Evolutionary conservation across 129 eudicot species (phyloP).

Genomic region (Flaveria bidentis): DNA sequence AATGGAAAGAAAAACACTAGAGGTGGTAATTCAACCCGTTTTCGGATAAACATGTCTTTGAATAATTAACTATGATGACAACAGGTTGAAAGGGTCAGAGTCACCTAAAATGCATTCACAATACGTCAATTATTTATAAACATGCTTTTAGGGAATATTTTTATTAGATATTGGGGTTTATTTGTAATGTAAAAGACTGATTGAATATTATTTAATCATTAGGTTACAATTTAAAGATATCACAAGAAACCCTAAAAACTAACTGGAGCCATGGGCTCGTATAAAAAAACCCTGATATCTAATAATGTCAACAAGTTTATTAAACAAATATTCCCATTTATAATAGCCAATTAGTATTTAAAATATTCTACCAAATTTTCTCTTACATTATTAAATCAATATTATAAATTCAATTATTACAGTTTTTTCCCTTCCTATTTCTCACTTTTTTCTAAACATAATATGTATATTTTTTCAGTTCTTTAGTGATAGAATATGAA

Average conservation of each 20-base stretch:
- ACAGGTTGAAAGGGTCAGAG: neutral
- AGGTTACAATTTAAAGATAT: too few species aligned
- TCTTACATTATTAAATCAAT: neutral
- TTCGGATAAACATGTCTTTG: neutral
- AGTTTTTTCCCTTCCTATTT: neutral
- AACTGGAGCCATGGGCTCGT: too few species aligned
- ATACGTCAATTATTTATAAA: neutral
- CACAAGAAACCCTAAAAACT: too few species aligned
- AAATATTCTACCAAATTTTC: neutral
- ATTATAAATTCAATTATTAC: neutral
- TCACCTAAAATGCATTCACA: neutral
- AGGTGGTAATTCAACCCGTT: neutral
- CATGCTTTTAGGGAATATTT: neutral
- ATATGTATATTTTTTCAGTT: neutral
- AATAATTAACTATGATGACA: neutral
- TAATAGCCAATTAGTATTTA: neutral
- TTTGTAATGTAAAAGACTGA: too few species aligned
- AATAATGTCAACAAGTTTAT: neutral
- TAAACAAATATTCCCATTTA: neutral
- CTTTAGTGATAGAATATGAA: neutral
- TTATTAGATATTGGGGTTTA: neutral
- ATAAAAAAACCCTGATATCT: too few species aligned
- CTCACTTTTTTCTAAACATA: neutral
- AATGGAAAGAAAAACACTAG: neutral
- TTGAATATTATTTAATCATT: too few species aligned